Evolutionary conservation across 148 eudicot species (phyloP).

Genomic region (Bassia scoparia): DNA sequence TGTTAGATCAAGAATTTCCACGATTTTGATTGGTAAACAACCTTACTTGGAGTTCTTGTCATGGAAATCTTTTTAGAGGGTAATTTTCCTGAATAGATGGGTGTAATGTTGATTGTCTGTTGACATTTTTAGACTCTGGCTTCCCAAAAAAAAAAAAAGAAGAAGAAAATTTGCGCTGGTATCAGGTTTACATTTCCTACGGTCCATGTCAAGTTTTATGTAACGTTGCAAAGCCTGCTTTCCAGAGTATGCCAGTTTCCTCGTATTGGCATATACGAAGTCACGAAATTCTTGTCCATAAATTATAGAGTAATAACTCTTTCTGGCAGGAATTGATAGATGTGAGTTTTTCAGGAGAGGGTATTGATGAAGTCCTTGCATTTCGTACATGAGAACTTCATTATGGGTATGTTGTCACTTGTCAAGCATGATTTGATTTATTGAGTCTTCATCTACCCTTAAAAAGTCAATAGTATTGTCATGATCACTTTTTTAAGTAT

Average conservation of each 20-base stretch:
- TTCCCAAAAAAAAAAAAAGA: too few species aligned
- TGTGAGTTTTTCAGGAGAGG: background rate
- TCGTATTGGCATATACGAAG: background rate
- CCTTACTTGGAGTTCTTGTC: too few species aligned
- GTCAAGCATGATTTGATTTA: slow-evolving; percentile 1
- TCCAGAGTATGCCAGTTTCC: background rate
- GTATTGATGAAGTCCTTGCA: background rate
- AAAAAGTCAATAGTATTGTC: background rate
- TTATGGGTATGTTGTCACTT: background rate
- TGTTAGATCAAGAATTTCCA: background rate
- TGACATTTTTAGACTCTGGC: background rate
- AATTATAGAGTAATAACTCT: background rate
- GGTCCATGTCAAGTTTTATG: background rate
- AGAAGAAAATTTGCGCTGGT: too few species aligned
- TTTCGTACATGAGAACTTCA: background rate
- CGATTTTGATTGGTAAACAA: background rate
- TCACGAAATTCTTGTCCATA: background rate
- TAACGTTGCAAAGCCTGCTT: background rate
- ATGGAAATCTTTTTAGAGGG: background rate
- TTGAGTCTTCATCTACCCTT: background rate
- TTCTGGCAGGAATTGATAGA: background rate
- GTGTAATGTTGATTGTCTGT: background rate
- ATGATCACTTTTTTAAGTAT: background rate
- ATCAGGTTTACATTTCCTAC: background rate
- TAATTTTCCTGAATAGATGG: background rate